Percentiles rank a stretch among this genome's conserved stretches.
phyloP scores from a whole-genome alignment of 257 asterid genomes.

The Nemophila menziesii region DNA sequence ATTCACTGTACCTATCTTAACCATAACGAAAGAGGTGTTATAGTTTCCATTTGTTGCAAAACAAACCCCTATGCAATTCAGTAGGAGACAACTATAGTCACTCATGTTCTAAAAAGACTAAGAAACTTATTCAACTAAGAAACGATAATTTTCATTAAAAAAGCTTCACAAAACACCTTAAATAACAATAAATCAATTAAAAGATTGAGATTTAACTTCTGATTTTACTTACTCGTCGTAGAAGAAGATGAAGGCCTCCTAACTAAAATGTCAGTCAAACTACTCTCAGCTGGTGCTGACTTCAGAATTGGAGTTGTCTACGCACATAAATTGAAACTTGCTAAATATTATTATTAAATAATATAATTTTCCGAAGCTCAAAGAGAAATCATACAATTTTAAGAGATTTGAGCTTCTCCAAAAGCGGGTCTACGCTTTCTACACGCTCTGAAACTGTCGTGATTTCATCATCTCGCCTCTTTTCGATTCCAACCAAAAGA shows the following conservation, averaged over 20 bases:
- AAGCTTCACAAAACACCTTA: too few species aligned
- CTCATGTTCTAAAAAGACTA: too few species aligned
- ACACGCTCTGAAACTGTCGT: constrained; percentile 78
- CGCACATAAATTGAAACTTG: too few species aligned
- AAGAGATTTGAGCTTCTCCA: constrained; percentile 72
- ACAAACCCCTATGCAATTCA: background rate
- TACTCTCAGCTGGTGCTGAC: constrained; percentile 66
- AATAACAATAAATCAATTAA: too few species aligned
- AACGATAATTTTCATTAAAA: too few species aligned
- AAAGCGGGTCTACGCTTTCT: constrained; percentile 53
- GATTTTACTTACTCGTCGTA: constrained; percentile 34
- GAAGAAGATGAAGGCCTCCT: constrained; percentile 56
- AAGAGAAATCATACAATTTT: constrained; percentile 41
- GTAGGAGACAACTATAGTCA: background rate
- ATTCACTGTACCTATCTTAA: constrained; percentile 51
- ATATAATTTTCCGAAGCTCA: background rate
- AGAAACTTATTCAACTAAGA: too few species aligned
- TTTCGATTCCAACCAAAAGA: background rate
- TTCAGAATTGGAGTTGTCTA: constrained; percentile 76
- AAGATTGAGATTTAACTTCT: background rate
- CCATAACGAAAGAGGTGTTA: constrained; percentile 6
- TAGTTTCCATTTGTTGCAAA: too few species aligned
- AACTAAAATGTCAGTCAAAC: constrained; percentile 75
- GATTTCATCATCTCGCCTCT: constrained; percentile 54
- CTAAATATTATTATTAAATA: too few species aligned